Percentiles rank a stretch among this genome's conserved stretches.
Conservation (phyloP, 2,329 filamentous ascomycete species). For the Claviceps sp. region DNA sequence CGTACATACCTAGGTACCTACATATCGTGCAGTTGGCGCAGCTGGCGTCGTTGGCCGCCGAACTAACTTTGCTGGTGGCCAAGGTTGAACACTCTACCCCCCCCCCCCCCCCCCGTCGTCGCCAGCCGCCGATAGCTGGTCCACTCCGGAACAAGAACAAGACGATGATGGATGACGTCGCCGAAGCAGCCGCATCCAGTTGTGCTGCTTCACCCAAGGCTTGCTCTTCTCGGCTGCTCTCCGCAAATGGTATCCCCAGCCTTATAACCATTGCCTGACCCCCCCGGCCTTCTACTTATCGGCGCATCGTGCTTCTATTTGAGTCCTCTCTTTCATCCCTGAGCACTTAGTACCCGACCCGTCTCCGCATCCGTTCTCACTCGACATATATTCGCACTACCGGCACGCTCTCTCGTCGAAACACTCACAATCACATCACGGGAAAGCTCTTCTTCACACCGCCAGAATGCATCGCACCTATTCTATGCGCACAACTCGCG, state of each 20-base stretch:
- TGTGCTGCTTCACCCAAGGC: too few species aligned
- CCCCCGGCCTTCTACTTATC: not conserved
- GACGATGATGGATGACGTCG: conserved; percentile 9
- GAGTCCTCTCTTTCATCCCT: not conserved
- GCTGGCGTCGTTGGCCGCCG: too few species aligned
- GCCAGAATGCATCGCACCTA: conserved; percentile 89
- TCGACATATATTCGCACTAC: not conserved
- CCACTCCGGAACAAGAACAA: not conserved
- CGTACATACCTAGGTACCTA: too few species aligned
- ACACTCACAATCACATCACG: conserved; percentile 1
- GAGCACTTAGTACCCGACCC: not conserved
- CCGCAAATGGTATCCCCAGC: conserved; percentile 1
- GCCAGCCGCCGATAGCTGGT: too few species aligned
- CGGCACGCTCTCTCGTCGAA: too few species aligned
- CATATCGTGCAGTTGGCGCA: too few species aligned
- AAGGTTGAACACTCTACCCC: too few species aligned
- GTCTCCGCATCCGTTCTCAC: not conserved
- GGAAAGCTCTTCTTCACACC: conserved; percentile 10
- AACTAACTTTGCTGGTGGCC: too few species aligned
- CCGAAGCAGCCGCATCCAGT: not conserved
- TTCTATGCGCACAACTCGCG: conserved; percentile 94
- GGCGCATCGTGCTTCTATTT: not conserved
- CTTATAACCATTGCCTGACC: conserved; percentile 8
- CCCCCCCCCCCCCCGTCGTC: too few species aligned
- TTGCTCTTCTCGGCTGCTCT: not conserved